Evolutionary conservation across 345 rosid genomes (phyloP).

Genomic region (Murraya paniculata): DNA sequence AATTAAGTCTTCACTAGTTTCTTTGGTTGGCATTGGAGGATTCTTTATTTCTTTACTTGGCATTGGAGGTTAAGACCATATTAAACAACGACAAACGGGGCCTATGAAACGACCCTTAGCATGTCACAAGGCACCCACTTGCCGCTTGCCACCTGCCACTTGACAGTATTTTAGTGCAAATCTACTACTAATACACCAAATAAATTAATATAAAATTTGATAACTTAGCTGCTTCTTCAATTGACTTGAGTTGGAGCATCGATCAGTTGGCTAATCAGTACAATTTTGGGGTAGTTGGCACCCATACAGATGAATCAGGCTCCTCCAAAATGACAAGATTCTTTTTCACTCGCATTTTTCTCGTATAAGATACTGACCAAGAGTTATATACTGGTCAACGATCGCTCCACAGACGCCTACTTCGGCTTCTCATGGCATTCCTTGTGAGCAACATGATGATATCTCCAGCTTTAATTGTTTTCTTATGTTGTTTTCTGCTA

Average conservation of each 20-base stretch:
- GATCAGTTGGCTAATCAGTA: not conserved
- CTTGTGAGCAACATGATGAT: slow-evolving; percentile 3
- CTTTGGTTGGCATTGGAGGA: not conserved
- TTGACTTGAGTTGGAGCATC: not conserved
- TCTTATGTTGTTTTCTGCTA: slow-evolving; percentile 14
- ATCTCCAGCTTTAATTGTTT: slow-evolving; percentile 7
- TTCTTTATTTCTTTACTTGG: not conserved
- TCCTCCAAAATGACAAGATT: not conserved
- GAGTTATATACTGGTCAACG: not conserved
- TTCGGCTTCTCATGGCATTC: not conserved
- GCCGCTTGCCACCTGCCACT: not conserved
- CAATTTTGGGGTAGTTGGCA: not conserved
- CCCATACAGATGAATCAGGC: not conserved
- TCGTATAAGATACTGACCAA: not conserved
- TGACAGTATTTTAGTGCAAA: not conserved
- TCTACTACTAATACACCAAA: not conserved
- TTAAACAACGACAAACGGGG: not conserved
- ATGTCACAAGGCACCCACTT: not conserved
- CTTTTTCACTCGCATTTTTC: not conserved
- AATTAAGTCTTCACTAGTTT: not conserved
- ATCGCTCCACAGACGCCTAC: not conserved
- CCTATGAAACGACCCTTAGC: not conserved
- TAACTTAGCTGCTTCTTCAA: not conserved
- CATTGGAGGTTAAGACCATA: not conserved
- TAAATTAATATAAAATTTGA: not conserved